Evolutionary conservation across 768 basidiomycete species (phyloP), one percentile per base, ranked within the genome.

Genomic region (Mycena capillaripes): DNA sequence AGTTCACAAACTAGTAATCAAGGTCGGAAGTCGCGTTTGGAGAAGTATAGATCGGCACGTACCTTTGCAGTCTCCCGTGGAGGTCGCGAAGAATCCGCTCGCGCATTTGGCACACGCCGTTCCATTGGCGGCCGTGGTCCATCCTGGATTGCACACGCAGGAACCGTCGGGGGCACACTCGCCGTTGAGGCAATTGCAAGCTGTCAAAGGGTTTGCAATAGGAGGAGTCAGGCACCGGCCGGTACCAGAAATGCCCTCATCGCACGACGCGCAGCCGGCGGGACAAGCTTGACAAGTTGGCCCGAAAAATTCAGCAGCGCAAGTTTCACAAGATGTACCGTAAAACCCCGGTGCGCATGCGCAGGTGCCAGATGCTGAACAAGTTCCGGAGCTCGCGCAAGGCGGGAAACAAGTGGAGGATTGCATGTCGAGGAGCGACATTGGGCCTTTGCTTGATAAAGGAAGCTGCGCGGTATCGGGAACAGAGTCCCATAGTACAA

Each of bases 181-280:
- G 2, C 96, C 96, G 76, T 97, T 97, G 60, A 92, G 72, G 77
- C 96, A 97, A 77, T 95, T 93, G 81, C 96, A 97, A 2, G 87
- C 87, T 38, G 89, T 87, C 3, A 93, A 89, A 3, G 86, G 83
- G 74, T 91, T 89, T 38, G 81, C 78, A 32, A 89, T 82, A 0
- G 81, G 77, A 4, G 88, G 80, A 12, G 82, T 80, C 67, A 94
- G 85, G 79, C 96, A 97, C 50, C 85, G 84, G 0, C 96, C 96
- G 0, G 90, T 87, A 0, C 96, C 96, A 0, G 91, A 87, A 50
- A 94, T 90, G 7, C 96, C 95, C 21, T 94, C 91, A 73, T 95
- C 93, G 78, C 96, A 97, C 3, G 86, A 80, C 0, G 84, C 77
- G 80, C 96, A 97, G 7, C 89, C 90, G 0, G 84, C 80, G 1